Conservation (phyloP, 116 monocot genomes). For the Dioscorea cayenensis region DNA sequence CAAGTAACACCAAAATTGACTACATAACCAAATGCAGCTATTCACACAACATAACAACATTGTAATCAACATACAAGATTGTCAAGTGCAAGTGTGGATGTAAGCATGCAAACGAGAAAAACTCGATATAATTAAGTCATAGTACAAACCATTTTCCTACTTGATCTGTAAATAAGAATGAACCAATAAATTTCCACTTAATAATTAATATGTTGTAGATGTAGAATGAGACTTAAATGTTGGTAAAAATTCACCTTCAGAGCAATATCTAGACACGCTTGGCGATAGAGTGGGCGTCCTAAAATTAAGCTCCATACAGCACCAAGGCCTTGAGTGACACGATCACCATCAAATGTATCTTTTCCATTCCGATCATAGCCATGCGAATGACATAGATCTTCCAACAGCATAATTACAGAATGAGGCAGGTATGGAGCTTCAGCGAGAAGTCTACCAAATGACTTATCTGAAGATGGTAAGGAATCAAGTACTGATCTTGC, state of each 20-base stretch:
- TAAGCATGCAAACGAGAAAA: too few relatives aligned
- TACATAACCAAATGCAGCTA: too few relatives aligned
- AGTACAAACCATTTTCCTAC: too few relatives aligned
- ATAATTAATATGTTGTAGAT: too few relatives aligned
- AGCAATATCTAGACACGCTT: conserved; percentile 74
- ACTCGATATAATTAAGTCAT: too few relatives aligned
- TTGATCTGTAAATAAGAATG: too few relatives aligned
- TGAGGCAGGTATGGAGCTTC: conserved; percentile 82
- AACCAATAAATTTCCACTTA: too few relatives aligned
- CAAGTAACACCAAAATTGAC: too few relatives aligned
- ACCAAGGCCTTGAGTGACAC: conserved; percentile 86
- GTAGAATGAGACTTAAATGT: too few relatives aligned
- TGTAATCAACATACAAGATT: too few relatives aligned
- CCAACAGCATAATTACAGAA: conserved; percentile 66
- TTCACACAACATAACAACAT: too few relatives aligned
- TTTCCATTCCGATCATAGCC: conserved; percentile 37
- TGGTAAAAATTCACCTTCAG: conserved; percentile 43
- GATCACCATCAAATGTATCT: conserved; percentile 72
- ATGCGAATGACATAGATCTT: conserved; percentile 63
- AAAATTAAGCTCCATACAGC: conserved; percentile 86
- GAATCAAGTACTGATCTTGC: conserved; percentile 69
- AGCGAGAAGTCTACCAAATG: conserved; percentile 76
- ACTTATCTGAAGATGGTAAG: conserved; percentile 89
- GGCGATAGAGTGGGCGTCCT: conserved; percentile 52
- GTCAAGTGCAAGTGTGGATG: too few relatives aligned